Evolutionary conservation across 169 alveolate genomes (phyloP).

Genomic region (Plasmodium gaboni): DNA sequence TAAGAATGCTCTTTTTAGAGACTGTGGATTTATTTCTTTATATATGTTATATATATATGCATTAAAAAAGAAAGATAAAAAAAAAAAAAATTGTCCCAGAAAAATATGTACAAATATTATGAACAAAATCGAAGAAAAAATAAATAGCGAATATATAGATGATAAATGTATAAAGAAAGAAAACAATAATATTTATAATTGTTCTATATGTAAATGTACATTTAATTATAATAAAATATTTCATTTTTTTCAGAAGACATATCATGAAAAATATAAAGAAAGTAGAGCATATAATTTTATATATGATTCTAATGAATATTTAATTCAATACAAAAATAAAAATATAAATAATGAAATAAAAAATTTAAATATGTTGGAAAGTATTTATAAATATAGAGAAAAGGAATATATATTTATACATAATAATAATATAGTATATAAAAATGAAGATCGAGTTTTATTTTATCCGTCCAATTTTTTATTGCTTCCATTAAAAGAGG

Average conservation of each 20-base stretch:
- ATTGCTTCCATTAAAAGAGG: slow-evolving; percentile 41
- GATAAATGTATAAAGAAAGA: slow-evolving; percentile 24
- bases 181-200: slow-evolving; percentile 6
- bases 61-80: slow-evolving; percentile 31
- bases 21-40: slow-evolving; percentile 37
- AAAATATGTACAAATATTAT: slow-evolving; percentile 24
- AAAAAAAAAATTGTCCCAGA: neutral
- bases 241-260: slow-evolving; percentile 5
- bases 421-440: slow-evolving; percentile 20
- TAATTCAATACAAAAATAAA: slow-evolving; percentile 17
- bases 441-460: neutral
- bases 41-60: slow-evolving; percentile 27
- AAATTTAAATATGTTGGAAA: neutral
- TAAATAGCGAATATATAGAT: slow-evolving; percentile 41
- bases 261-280: too few relatives aligned
- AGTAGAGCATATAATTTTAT: too few relatives aligned
- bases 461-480: slow-evolving; percentile 44
- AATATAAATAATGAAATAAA: neutral
- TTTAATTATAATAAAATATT: slow-evolving; percentile 43
- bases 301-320: slow-evolving; percentile 17
- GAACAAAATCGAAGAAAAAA: neutral
- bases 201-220: slow-evolving; percentile 40
- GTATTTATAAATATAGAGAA: slow-evolving; percentile 41
- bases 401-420: slow-evolving; percentile 46
- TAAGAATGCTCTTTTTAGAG: too few relatives aligned